Evolutionary conservation across 164 flowering plant species (phyloP), one percentile per base, ranked within the genome.

Genomic region (Sextonia rubra): DNA sequence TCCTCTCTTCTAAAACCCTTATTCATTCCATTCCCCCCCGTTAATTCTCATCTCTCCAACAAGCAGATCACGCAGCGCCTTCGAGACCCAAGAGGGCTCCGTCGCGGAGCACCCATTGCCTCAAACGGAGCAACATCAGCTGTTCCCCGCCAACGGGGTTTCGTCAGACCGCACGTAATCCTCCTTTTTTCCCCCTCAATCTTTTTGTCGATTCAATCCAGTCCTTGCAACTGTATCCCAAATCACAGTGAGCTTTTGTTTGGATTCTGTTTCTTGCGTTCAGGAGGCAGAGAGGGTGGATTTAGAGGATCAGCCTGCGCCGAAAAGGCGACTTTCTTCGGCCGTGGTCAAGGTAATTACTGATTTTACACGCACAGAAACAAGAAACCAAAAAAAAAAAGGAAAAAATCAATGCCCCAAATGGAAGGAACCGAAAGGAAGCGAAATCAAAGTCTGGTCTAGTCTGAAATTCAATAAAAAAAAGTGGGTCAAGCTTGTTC

Each of bases 31-130:
- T 37, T 37, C 44, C 44, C 1, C 8, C 8, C 8, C 64, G 3
- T 25, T 69, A 18, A n/a, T 8, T 48, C 44, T 37, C 11, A 0
- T 9, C 44, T 30, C 26, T 29, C 47, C 22, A 22, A 52, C 85
- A 94, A 22, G 47, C 85, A 94, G 99, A 91, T 95, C 60, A 85
- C 93, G 2, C 93, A 91, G 78, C 87, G 99, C 69, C 91, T 95
- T 72, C 83, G 96, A 22, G 96, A 95, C 75, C 99, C 99, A 18
- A 82, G 98, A 60, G 99, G 99, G 12, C 78, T 93, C 18, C 94
- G 99, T 47, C 85, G 93, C 3, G 94, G 91, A 17, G 91, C 83
- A 0, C 71, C 44, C 9, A 37, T 84, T 32, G 56, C 85, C 0
- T 86, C 84, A 1, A 78, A 82, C 22, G 86, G 87, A 18, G 82